These are phyloP conservation scores for Penicillium aurantiogriseum DNA, from an alignment of 2,329 filamentous ascomycete genomes.

Conservation along the genomic window DNA sequence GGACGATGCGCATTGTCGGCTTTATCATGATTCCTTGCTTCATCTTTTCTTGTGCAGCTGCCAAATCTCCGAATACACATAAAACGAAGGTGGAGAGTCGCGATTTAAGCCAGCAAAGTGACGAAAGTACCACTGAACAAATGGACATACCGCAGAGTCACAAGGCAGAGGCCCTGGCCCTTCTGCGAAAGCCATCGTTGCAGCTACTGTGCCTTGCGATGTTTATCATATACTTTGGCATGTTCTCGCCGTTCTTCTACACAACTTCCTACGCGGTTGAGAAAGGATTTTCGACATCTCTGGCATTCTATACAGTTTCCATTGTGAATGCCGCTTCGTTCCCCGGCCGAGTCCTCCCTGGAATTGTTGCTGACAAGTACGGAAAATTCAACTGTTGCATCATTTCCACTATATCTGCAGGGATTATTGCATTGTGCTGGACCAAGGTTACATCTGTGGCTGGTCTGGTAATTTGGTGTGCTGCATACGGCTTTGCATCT, in stretches of 20 bases:
- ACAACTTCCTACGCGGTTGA: slow-evolving; percentile 31
- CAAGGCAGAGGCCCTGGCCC: slow-evolving; percentile 5
- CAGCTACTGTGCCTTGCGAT: slow-evolving; percentile 33
- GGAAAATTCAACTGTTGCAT: slow-evolving; percentile 36
- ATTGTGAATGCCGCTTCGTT: slow-evolving; percentile 41
- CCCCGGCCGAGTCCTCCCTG: slow-evolving; percentile 38
- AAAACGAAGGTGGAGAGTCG: neutral
- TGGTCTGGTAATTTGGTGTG: slow-evolving; percentile 46
- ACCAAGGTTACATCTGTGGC: slow-evolving; percentile 44
- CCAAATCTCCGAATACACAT: slow-evolving; percentile 6
- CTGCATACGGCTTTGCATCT: slow-evolving; percentile 49
- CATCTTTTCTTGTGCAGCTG: slow-evolving; percentile 28
- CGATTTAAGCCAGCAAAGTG: neutral
- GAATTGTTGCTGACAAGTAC: slow-evolving; percentile 38
- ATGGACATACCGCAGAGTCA: neutral
- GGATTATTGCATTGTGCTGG: slow-evolving; percentile 47
- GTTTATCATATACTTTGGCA: slow-evolving; percentile 39
- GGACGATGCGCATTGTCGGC: slow-evolving; percentile 42
- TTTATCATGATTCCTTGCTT: slow-evolving; percentile 44
- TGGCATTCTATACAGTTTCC: slow-evolving; percentile 41
- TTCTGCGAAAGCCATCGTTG: slow-evolving; percentile 24
- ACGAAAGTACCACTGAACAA: neutral
- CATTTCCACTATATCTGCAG: slow-evolving; percentile 32
- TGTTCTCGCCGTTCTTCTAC: slow-evolving; percentile 44
- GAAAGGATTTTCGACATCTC: slow-evolving; percentile 28